Base-by-base conservation (phyloP, 2,329 filamentous ascomycete species). In the Chaetomium sp. region DNA sequence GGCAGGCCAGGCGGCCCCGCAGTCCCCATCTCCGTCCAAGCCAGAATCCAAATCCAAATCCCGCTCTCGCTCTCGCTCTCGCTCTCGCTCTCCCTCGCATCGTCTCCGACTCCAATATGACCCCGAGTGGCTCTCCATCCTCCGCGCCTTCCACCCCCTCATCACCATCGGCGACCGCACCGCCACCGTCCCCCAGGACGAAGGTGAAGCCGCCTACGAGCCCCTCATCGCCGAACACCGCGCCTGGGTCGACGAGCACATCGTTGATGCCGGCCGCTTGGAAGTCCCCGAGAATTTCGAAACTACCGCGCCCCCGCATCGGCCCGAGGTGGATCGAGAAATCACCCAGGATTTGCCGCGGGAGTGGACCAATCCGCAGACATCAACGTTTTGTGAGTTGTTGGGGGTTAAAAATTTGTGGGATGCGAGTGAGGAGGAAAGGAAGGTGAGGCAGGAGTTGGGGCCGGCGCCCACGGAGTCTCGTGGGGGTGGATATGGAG, bases 51-150 rank as follows among this genome's bases (percentile, higher is more conserved):
- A 27, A 27, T 27, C 19, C 19, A 27, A 27, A 27, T 27, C 19
- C 19, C 19, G 19, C 19, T 27, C 19, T 27, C 19, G 19, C 19
- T 27, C 19, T 27, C 19, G 19, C 19, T 27, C 19, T 27, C 19
- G 19, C 19, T 27, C 19, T 27, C 19, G 19, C 19, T 27, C 19
- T 27, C 19, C 19, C 19, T 2, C 2, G 2, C 19, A 27, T 27
- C 19, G 19, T 7, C 73, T 49, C 62, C 76, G 74, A 9, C 77
- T 96, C 0, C 75, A 84, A 48, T 97, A 99, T 68, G 94, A 99
- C 69, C 83, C 86, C 9, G 94, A 99, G 73, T 99, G 92, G 92
- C 84, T 99, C 6, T 88, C 94, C 43, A 96, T 99, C 61, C 91
- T 86, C 10, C 87, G 92, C 43, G 86, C 85, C 6, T 95, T 97